Evolutionary conservation across 1,284 basidiomycete species (phyloP).

Genomic region (Cutaneotrichosporon sp.): DNA sequence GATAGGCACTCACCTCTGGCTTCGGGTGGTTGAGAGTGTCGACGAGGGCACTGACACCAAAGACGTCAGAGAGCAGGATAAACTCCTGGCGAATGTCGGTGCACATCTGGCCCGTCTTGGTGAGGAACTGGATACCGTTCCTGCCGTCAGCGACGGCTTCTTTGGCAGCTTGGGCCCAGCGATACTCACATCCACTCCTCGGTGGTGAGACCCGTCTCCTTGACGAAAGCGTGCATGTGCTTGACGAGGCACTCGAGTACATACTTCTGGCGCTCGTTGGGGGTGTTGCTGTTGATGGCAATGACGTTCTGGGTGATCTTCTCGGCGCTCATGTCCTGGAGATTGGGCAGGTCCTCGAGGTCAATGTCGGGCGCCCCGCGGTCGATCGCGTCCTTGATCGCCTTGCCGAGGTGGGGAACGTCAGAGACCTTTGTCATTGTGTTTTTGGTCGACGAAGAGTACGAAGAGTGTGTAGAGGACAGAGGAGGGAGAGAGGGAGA

Average conservation of each 20-base stretch:
- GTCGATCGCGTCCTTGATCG: slow-evolving; percentile 17
- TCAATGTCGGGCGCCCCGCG: slow-evolving; percentile 21
- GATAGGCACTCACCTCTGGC: slow-evolving; percentile 10
- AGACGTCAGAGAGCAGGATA: slow-evolving; percentile 70
- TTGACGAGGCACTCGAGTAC: slow-evolving; percentile 54
- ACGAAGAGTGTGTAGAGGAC: not conserved
- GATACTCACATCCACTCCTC: slow-evolving; percentile 69
- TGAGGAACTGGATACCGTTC: slow-evolving; percentile 67
- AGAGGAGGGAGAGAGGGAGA: not conserved
- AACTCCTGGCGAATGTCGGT: slow-evolving; percentile 72
- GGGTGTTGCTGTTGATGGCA: slow-evolving; percentile 36
- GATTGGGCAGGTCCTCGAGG: slow-evolving; percentile 51
- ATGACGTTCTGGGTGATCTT: not conserved
- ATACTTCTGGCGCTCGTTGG: slow-evolving; percentile 53
- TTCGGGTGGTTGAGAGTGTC: slow-evolving; percentile 69
- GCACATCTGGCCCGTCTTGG: slow-evolving; percentile 65
- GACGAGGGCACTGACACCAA: slow-evolving; percentile 73
- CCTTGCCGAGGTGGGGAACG: slow-evolving; percentile 22
- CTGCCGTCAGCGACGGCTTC: slow-evolving; percentile 13
- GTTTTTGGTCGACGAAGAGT: too few species aligned
- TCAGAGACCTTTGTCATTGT: slow-evolving; percentile 18
- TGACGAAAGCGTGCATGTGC: slow-evolving; percentile 66
- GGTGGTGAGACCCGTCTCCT: slow-evolving; percentile 67
- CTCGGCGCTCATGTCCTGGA: slow-evolving; percentile 48
- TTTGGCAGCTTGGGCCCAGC: not conserved